A percentile compares a stretch with the other conserved stretches of the same genome.
Evolutionary conservation across 106 monocot species (phyloP).

Genomic region (Cymbidium sinense): DNA sequence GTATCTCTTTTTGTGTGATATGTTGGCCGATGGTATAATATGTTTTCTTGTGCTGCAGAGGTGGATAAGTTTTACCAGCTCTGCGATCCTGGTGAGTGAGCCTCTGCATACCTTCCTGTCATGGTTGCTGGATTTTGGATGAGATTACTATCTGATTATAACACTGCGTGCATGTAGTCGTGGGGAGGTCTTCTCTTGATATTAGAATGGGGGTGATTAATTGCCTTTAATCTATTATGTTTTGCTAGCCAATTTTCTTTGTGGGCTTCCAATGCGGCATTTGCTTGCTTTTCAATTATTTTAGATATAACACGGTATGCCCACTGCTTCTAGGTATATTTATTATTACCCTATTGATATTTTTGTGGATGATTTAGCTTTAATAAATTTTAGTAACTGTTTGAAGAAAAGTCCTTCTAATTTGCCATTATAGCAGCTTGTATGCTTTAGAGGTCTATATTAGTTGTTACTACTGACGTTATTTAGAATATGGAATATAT

Average conservation of each 20-base stretch:
- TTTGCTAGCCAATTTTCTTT: not conserved
- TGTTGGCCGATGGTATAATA: not conserved
- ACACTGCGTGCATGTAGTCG: not conserved
- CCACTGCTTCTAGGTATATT: not conserved
- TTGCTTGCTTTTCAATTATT: not conserved
- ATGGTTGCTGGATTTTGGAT: not conserved
- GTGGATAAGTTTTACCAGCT: constrained; percentile 55
- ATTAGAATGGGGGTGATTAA: not conserved
- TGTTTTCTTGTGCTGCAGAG: constrained; percentile 27
- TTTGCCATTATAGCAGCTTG: not conserved
- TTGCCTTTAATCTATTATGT: not conserved
- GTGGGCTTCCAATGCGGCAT: not conserved
- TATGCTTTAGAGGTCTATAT: not conserved
- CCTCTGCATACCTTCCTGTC: not conserved
- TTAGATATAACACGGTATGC: not conserved
- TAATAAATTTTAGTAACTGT: not conserved
- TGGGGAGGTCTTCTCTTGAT: not conserved
- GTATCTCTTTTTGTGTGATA: not conserved
- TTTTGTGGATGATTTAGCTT: not conserved
- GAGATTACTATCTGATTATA: not conserved
- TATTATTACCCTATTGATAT: not conserved
- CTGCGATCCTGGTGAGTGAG: constrained; percentile 52
- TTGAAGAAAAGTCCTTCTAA: not conserved
- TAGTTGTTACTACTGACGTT: not conserved
- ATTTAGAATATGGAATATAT: not conserved